These are phyloP conservation scores for Neotropicomus parvogracilis DNA, from an alignment of 1,284 basidiomycete species.

Conservation along the genomic window DNA sequence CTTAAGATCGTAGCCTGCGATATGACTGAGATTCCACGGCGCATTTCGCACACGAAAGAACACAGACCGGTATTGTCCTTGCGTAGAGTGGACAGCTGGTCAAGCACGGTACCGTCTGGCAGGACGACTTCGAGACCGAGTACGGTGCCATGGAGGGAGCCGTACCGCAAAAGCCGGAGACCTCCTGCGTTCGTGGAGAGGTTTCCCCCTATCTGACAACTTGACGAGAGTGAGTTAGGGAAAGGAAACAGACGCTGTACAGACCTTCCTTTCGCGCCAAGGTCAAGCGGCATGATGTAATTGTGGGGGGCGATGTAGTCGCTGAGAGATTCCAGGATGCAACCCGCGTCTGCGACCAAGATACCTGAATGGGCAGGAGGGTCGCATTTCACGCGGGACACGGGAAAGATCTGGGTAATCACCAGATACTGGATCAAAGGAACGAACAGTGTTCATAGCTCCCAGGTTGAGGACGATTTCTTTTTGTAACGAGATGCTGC, in stretches of 20 bases:
- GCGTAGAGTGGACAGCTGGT: constrained; percentile 78
- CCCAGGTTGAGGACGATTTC: constrained; percentile 86
- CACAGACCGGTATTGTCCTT: constrained; percentile 95
- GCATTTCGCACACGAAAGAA: background rate
- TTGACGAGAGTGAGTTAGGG: constrained; percentile 30
- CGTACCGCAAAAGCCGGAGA: constrained; percentile 89
- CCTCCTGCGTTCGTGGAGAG: constrained; percentile 98
- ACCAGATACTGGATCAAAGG: constrained; percentile 92
- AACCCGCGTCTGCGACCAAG: constrained; percentile 84
- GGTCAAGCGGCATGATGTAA: constrained; percentile 96
- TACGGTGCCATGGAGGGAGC: constrained; percentile 92
- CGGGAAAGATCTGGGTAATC: constrained; percentile 18
- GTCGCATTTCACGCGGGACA: constrained; percentile 9
- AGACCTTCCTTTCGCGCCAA: constrained; percentile 95
- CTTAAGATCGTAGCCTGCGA: constrained; percentile 92
- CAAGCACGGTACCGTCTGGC: constrained; percentile 93
- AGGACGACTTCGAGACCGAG: constrained; percentile 97
- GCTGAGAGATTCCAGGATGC: constrained; percentile 88
- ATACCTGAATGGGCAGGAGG: constrained; percentile 45
- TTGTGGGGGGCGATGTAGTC: constrained; percentile 85
- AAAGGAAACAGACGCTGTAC: constrained; percentile 21
- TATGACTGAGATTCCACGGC: background rate
- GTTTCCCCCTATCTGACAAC: constrained; percentile 98
- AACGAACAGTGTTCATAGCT: constrained; percentile 83
- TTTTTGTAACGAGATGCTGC: constrained; percentile 86